Conservation (phyloP, 768 basidiomycete species). For the Tubosaeta sp. region DNA sequence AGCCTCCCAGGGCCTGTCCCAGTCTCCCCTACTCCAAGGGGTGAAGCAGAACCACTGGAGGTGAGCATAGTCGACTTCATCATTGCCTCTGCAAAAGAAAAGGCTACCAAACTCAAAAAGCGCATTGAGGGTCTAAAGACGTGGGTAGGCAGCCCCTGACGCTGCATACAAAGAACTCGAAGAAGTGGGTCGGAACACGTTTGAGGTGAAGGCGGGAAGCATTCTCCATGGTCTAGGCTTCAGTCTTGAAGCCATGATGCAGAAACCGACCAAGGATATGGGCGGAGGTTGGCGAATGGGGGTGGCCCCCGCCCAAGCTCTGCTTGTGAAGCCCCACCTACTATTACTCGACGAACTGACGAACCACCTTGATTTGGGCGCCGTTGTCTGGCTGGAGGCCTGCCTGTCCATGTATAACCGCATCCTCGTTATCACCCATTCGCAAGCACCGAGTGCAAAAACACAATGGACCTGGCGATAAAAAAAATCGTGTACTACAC, state of each 20-base stretch:
- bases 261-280: conserved; percentile 97
- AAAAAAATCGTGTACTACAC: conserved; percentile 95
- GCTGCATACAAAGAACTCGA: conserved; percentile 93
- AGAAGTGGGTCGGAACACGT: conserved; percentile 92
- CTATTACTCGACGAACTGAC: conserved; percentile 91
- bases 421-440: conserved; percentile 96
- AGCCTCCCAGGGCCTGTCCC: no score
- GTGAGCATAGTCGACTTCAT: conserved; percentile 98
- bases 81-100: conserved; percentile 84
- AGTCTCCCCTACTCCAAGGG: conserved; percentile 23
- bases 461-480: conserved; percentile 92
- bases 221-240: conserved; percentile 99
- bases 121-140: conserved; percentile 88
- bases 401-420: conserved; percentile 98
- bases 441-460: conserved; percentile 94
- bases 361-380: conserved; percentile 93
- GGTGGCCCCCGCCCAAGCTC: conserved; percentile 90
- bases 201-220: conserved; percentile 92
- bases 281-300: conserved; percentile 99
- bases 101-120: conserved; percentile 90
- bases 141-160: conserved; percentile 85
- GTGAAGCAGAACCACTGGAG: conserved; percentile 93
- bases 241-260: conserved; percentile 78
- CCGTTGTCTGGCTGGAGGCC: conserved; percentile 98
- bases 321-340: conserved; percentile 95